Base-by-base conservation (phyloP, 257 asterid species). In the Ophiorrhiza pumila region DNA sequence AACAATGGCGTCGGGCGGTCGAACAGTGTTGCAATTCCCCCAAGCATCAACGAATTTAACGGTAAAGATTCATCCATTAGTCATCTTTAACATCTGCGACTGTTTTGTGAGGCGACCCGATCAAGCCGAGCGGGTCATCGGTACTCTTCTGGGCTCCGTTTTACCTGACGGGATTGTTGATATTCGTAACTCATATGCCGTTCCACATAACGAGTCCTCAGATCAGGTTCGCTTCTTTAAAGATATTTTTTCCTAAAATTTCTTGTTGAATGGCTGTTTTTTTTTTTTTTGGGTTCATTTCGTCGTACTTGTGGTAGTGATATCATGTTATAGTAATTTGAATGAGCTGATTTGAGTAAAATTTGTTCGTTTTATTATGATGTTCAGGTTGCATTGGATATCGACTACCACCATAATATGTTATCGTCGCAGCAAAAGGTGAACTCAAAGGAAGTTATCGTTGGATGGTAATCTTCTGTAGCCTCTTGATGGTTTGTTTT, bases 391-490 rank as follows among this genome's bases (percentile, higher is more conserved):
- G 99, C 99, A 0, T 68, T 95, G 87, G 99, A 95, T 79, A 92
- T 90, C 31, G 99, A 95, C 78, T 95, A 95, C 71, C 99, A 95
- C 79, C 92, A 88, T 70, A 95, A 90, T 68, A 95, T 95, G 99
- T 73, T 92, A 67, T 68, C 88, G 15, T 92, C 99, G 22, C 97
- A 95, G 58, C 97, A 89, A 86, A 94, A 89, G 84, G 98, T 95
- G 82, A 92, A 95, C 63, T 94, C 97, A 2, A 92, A 92, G 91
- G 99, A 92, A 86, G 91, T 83, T 76, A 87, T 95, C 74, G 99
- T 95, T 79, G 99, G 99, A 84, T 95, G 98, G 99, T 94, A 87
- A 82, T 65, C 1, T 45, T 46, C 69, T 17, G 22, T 37, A 10
- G 7, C 32, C 50, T 12, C n/a, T 7, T n/a, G 20, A 2, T 50